A percentile compares a stretch with the other conserved stretches of the same genome.
phyloP scores from a whole-genome alignment of 192 early-diverging fungal genomes.

The Linnemannia schmuckeri region DNA sequence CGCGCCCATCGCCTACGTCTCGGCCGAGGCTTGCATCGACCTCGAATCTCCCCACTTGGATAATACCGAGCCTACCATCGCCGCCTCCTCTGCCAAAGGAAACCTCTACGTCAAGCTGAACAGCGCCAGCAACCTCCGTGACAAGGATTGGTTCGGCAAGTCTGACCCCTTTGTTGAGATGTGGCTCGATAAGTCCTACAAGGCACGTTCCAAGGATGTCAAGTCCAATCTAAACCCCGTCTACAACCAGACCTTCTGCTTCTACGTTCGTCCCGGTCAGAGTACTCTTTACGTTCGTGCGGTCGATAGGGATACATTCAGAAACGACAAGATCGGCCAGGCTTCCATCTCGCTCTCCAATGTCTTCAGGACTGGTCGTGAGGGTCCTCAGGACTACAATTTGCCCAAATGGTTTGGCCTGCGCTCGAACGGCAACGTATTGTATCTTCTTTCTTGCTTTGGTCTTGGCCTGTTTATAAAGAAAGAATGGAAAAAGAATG shows the following conservation, averaged over 20 bases:
- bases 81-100: constrained; percentile 5
- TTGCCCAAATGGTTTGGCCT: constrained; percentile 55
- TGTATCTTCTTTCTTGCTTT: background rate
- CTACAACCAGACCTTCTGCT: constrained; percentile 36
- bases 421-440: constrained; percentile 13
- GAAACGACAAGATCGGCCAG: constrained; percentile 56
- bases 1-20: background rate
- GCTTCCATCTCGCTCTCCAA: constrained; percentile 32
- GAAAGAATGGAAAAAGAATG: background rate
- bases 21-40: background rate
- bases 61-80: background rate
- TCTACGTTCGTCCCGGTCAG: constrained; percentile 41
- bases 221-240: constrained; percentile 27
- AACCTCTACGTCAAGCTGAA: constrained; percentile 42
- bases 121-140: constrained; percentile 12
- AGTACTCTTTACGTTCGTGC: constrained; percentile 55
- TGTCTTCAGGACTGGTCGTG: constrained; percentile 35
- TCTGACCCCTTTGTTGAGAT: constrained; percentile 35
- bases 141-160: constrained; percentile 35
- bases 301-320: constrained; percentile 49
- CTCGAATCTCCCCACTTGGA: background rate
- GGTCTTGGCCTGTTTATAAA: too few relatives aligned
- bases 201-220: constrained; percentile 32
- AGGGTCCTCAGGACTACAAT: constrained; percentile 38
- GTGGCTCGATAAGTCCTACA: constrained; percentile 50